Evolutionary conservation across 306 rosid genomes (phyloP).

Genomic region (Vachellia pachyceras): DNA sequence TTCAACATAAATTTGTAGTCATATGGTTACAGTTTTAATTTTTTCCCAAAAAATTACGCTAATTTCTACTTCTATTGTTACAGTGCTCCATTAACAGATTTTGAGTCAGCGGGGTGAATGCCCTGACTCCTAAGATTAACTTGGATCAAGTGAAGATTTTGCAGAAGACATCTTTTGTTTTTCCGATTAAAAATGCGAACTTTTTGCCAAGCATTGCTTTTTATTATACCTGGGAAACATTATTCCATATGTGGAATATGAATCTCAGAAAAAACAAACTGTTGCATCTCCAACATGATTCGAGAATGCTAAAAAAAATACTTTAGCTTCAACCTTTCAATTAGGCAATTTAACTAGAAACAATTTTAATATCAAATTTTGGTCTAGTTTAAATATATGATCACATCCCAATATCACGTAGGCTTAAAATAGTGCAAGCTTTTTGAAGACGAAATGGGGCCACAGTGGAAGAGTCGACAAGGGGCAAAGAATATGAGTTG

Average conservation of each 20-base stretch:
- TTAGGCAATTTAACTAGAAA: background rate
- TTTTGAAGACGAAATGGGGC: slow-evolving; percentile 20
- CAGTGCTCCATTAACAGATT: background rate
- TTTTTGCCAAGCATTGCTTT: background rate
- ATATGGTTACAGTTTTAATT: no score
- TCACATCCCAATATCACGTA: background rate
- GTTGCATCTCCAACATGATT: background rate
- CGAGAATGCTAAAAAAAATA: background rate
- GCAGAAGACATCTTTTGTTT: background rate
- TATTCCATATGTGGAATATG: background rate
- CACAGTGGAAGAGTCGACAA: slow-evolving; percentile 40
- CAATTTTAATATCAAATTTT: background rate
- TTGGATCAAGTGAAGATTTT: background rate
- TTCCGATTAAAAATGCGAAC: background rate
- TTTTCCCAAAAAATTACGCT: no score
- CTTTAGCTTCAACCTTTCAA: background rate
- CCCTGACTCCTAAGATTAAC: background rate
- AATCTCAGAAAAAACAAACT: background rate
- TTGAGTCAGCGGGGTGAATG: no score
- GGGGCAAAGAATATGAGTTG: slow-evolving; percentile 66
- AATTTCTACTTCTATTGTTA: background rate
- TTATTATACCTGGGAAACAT: background rate
- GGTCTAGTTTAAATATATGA: background rate
- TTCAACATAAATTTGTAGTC: background rate
- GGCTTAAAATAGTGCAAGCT: background rate